These are phyloP conservation scores for Terana coerulea DNA, from an alignment of 768 basidiomycete species.

Conservation along the genomic window DNA sequence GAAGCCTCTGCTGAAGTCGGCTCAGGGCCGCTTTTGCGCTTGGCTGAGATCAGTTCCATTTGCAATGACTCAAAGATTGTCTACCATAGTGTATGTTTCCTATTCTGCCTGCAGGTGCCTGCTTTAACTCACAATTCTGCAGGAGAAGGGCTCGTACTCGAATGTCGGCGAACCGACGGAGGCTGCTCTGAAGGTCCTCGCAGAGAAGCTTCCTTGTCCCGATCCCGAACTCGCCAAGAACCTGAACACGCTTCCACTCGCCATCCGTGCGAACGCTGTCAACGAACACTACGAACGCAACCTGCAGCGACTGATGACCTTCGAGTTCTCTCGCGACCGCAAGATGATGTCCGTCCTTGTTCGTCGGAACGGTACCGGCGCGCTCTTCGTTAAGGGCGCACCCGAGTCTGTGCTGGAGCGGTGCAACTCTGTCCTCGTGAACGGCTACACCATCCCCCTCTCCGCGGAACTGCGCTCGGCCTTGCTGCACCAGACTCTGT, in stretches of 20 bases:
- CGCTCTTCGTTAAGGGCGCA: slow-evolving; percentile 92
- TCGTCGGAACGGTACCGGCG: slow-evolving; percentile 59
- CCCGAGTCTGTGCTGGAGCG: slow-evolving; percentile 93
- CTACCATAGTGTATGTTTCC: slow-evolving; percentile 62
- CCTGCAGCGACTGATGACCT: slow-evolving; percentile 82
- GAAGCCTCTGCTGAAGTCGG: slow-evolving; percentile 50
- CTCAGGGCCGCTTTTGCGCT: slow-evolving; percentile 70
- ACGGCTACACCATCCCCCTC: slow-evolving; percentile 62
- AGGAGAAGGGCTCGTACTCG: slow-evolving; percentile 78
- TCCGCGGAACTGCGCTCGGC: slow-evolving; percentile 53
- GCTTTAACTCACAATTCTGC: slow-evolving; percentile 6
- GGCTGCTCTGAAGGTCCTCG: slow-evolving; percentile 92
- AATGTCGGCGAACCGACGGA: slow-evolving; percentile 97
- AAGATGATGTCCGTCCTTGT: slow-evolving; percentile 99
- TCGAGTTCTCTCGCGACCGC: slow-evolving; percentile 97
- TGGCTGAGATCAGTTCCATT: slow-evolving; percentile 89
- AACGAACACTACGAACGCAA: slow-evolving; percentile 76
- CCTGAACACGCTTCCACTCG: slow-evolving; percentile 50
- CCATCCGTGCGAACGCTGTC: slow-evolving; percentile 74
- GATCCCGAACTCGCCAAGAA: slow-evolving; percentile 55
- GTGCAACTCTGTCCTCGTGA: slow-evolving; percentile 69
- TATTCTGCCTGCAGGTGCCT: background rate
- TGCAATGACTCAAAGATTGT: slow-evolving; percentile 94
- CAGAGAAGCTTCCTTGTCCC: slow-evolving; percentile 86
- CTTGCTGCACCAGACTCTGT: slow-evolving; percentile 61